Evolutionary conservation across 805 yeast species (phyloP), one percentile per base, ranked within the genome.

Genomic region (Yarrowia sp.): DNA sequence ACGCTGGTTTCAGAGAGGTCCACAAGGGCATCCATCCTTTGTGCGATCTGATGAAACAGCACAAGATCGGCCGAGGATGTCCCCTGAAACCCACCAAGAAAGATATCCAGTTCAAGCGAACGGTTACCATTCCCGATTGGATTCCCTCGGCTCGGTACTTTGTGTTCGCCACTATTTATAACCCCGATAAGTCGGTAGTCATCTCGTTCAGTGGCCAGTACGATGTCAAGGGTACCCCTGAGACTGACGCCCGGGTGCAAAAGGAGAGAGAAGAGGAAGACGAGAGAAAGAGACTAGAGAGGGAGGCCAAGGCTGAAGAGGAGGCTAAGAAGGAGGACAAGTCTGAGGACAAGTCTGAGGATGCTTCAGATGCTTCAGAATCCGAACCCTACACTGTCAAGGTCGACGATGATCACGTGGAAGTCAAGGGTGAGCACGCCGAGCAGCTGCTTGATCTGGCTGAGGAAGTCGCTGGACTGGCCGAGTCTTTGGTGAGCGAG

Each of bases 51-150:
- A 36, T 63, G 45, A 49, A 48, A 14, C 12, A 48, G 56, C 40
- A 63, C 56, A 48, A 48, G 48, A 48, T 63, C 14, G 67, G 67
- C 38, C 36, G 40, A 16, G 67, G 67, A 10, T 63, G 67, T 38
- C 67, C 67, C 19, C 19, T 63, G 22, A 63, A 63, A 19, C 67
- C 67, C 45, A 63, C 56, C 55, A 63, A 63, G 67, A 40, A 38
- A 15, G 56, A 63, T 5, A 49, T 63, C 14, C 56, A 26, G 40
- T 48, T 63, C 67, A 63, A 63, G 56, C 45, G 67, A 8, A 48
- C 14, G 26, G 46, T 63, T 2, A 14, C 7, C 16, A 63, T 63
- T 12, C 67, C 67, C 38, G 67, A 63, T 15, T 63, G 55, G 55
- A 49, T 63, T 10, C 67, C 67, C 12, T 40, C 56, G n/a, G 11